Evolutionary conservation across 805 yeast genomes (phyloP), one percentile per base, ranked within the genome.

Genomic region (Yarrowia sp.): DNA sequence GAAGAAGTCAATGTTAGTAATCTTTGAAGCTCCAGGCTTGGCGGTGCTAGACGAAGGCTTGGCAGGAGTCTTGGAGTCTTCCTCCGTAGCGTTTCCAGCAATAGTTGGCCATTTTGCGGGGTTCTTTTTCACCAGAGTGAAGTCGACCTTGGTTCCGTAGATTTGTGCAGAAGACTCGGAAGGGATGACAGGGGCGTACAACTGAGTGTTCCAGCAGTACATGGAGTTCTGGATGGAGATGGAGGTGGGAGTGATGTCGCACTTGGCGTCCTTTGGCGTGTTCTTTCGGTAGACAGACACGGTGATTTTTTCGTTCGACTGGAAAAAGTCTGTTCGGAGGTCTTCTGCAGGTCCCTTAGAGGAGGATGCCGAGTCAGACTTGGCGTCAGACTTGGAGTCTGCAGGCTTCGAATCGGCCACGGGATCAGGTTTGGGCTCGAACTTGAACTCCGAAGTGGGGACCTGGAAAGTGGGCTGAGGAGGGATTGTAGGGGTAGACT

Each of bases 61-160:
- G 12, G 9, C 15, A 20, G 53, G 44, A n/a, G n/a, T n/a, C n/a
- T n/a, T n/a, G 15, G 43, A 7, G 33, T n/a, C 42, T 19, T 64
- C 52, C 13, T 66, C 65, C n/a, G n/a, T n/a, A 1, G 65, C 67
- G 9, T 71, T 36, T 3, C 13, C 19, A 68, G 33, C 42, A 1
- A 39, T 56, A 9, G 30, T 19, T 9, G 68, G 42, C 44, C 52
- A 47, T 5, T 66, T 66, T 10, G 33, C 61, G 2, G 67, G 61
- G 2, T 72, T 71, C 10, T 73, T 75, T 74, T 92, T 92, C 33
- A 55, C 74, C 47, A 93, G 77, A n/a, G 76, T 76, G 9, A 92
- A 74, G 76, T 94, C 98, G 3, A 94, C 71, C 73, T 94, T 94
- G 20, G 95, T 89, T 0, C 88, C 80, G 73, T 85, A 87, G 2